These are phyloP conservation scores for Acanthamoeba castellanii DNA, from an alignment of 208 protist genomes.

Conservation along the genomic window DNA sequence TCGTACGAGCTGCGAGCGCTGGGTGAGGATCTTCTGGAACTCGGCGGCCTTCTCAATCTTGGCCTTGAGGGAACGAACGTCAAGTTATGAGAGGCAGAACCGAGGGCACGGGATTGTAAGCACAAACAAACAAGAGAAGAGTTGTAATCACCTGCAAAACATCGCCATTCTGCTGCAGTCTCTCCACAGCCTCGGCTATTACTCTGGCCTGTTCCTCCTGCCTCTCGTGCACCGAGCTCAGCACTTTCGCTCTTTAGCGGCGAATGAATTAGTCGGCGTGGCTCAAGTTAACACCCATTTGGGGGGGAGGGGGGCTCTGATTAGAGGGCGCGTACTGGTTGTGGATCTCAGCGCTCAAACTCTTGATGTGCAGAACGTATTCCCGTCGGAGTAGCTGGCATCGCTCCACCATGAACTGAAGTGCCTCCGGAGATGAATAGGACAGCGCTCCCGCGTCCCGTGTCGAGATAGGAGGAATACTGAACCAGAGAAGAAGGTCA, in stretches of 20 bases:
- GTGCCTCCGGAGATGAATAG: constrained; percentile 34
- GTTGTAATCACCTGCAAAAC: neutral
- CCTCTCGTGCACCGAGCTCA: constrained; percentile 13
- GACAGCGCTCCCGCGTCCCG: neutral
- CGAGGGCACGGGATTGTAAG: too few relatives aligned
- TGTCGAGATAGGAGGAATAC: neutral
- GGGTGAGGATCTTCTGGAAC: constrained; percentile 6
- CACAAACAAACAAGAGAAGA: neutral
- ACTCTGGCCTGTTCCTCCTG: neutral
- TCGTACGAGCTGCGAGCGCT: constrained; percentile 24
- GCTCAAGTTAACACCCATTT: neutral
- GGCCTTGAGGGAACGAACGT: neutral
- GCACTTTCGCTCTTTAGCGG: neutral
- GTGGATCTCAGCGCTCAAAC: constrained; percentile 28
- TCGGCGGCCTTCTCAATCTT: constrained; percentile 20
- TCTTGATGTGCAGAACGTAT: constrained; percentile 18
- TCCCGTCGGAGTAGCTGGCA: constrained; percentile 39
- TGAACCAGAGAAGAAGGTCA: neutral
- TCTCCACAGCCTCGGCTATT: neutral
- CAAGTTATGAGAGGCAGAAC: neutral
- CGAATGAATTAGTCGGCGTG: too few relatives aligned
- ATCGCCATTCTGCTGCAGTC: neutral
- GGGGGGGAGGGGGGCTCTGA: neutral
- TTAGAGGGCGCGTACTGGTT: neutral
- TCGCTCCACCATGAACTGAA: constrained; percentile 49